These are phyloP conservation scores for Capsicum chinense DNA, from an alignment of 257 asterid species.

Conservation along the genomic window DNA sequence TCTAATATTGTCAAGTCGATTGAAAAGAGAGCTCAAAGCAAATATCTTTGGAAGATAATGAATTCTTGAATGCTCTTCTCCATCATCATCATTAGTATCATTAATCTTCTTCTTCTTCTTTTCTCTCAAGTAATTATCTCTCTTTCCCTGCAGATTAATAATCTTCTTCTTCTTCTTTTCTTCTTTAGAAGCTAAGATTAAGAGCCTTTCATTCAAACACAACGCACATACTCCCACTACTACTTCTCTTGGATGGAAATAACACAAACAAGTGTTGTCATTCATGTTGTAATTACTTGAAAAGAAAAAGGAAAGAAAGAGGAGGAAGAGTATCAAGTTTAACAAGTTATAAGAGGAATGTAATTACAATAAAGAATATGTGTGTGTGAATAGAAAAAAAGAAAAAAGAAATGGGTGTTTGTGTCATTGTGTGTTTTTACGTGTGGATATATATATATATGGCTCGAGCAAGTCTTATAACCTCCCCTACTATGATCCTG, in stretches of 20 bases:
- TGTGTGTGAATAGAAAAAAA: neutral
- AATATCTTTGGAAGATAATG: constrained; percentile 59
- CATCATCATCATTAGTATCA: neutral
- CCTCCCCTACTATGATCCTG: neutral
- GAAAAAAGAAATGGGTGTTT: neutral
- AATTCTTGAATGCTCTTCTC: constrained; percentile 9
- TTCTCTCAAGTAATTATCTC: neutral
- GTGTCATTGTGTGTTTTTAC: neutral
- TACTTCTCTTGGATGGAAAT: constrained; percentile 61
- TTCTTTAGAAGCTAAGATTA: constrained; percentile 58
- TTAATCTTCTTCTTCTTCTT: neutral
- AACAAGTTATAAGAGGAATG: neutral
- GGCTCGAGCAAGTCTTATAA: neutral
- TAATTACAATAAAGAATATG: neutral
- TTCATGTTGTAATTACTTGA: constrained; percentile 32
- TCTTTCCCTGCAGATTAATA: constrained; percentile 18
- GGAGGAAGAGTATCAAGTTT: neutral
- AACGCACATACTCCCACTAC: constrained; percentile 77
- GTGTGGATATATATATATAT: neutral
- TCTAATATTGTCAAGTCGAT: constrained; percentile 47
- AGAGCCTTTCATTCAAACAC: constrained; percentile 77
- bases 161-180: constrained; percentile 22
- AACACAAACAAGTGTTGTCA: constrained; percentile 45
- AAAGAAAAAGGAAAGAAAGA: neutral
- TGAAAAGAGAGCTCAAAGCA: constrained; percentile 61